These are phyloP conservation scores for Papiliotrema terrestris DNA, from an alignment of 1,284 basidiomycete genomes.

Conservation along the genomic window DNA sequence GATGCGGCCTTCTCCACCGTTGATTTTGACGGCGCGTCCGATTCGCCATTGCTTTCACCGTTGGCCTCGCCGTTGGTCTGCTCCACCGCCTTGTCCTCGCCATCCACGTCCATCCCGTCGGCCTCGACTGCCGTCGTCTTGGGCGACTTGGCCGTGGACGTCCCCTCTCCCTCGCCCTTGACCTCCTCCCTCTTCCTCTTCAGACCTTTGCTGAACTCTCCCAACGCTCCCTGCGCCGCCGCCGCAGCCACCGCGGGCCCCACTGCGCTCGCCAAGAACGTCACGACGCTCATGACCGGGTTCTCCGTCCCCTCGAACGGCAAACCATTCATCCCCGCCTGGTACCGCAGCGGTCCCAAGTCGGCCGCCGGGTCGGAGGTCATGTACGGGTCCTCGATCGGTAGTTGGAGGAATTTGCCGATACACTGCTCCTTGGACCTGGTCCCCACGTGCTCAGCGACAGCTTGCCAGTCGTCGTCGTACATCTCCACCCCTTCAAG, in stretches of 20 bases:
- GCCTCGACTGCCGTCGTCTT: constrained; percentile 2
- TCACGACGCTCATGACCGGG: constrained; percentile 97
- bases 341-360: constrained; percentile 73
- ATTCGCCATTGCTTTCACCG: constrained; percentile 24
- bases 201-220: constrained; percentile 59
- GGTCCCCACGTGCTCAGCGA: constrained; percentile 89
- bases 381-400: constrained; percentile 90
- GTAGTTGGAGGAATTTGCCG: constrained; percentile 89
- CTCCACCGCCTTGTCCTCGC: constrained; percentile 14
- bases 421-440: constrained; percentile 92
- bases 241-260: constrained; percentile 87
- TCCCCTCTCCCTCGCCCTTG: constrained; percentile 35
- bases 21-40: constrained; percentile 60
- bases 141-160: constrained; percentile 14
- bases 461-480: constrained; percentile 91
- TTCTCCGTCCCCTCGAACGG: constrained; percentile 96
- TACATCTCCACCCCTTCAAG: constrained; percentile 97
- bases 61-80: constrained; percentile 32
- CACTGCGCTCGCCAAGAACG: constrained; percentile 91
- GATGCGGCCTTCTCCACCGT: constrained; percentile 74
- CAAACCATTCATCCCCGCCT: constrained; percentile 54
- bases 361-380: constrained; percentile 46
- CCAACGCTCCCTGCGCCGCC: constrained; percentile 85
- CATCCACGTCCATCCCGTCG: constrained; percentile 34
- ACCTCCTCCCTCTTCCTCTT: constrained; percentile 58